Conservation (phyloP, 495 filamentous ascomycete species). For the Aspergillus diversus region DNA sequence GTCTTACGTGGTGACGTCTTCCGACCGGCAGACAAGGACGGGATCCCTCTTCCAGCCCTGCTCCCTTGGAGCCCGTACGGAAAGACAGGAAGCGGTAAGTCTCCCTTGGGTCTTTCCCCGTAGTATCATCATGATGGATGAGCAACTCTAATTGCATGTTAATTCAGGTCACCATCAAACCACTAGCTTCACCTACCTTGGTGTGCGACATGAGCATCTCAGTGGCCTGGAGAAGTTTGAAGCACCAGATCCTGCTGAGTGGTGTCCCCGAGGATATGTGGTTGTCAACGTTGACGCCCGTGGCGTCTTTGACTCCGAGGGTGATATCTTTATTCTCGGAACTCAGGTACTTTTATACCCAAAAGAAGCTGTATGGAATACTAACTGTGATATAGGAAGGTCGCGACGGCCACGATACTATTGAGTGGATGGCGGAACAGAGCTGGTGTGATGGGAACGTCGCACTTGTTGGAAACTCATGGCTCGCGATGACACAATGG, state of each 20-base stretch:
- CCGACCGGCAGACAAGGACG: conserved; percentile 23
- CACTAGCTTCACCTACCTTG: conserved; percentile 15
- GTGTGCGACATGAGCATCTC: conserved; percentile 24
- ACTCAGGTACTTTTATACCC: too few species aligned
- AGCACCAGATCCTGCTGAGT: conserved; percentile 47
- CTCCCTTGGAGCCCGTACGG: conserved; percentile 39
- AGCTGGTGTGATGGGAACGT: conserved; percentile 32
- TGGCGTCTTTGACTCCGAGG: conserved; percentile 40
- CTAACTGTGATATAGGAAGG: conserved; percentile 28
- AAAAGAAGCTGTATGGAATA: too few species aligned
- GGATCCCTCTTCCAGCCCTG: conserved; percentile 32
- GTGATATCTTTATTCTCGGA: conserved; percentile 37
- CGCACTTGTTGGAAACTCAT: conserved; percentile 26
- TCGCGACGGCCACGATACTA: conserved; percentile 26
- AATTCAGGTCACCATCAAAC: conserved; percentile 9
- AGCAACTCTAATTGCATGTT: too few species aligned
- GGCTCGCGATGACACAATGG: conserved; percentile 41
- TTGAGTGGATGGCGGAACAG: conserved; percentile 25
- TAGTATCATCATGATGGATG: conserved; percentile 15
- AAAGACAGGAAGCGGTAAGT: conserved; percentile 30
- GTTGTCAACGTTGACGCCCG: conserved; percentile 46
- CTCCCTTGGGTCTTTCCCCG: conserved; percentile 13
- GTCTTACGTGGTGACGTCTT: conserved; percentile 36
- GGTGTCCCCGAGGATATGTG: conserved; percentile 42
- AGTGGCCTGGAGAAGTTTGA: conserved; percentile 44